Conservation (phyloP, 2,329 filamentous ascomycete species). For the Exophiala bonariae region DNA sequence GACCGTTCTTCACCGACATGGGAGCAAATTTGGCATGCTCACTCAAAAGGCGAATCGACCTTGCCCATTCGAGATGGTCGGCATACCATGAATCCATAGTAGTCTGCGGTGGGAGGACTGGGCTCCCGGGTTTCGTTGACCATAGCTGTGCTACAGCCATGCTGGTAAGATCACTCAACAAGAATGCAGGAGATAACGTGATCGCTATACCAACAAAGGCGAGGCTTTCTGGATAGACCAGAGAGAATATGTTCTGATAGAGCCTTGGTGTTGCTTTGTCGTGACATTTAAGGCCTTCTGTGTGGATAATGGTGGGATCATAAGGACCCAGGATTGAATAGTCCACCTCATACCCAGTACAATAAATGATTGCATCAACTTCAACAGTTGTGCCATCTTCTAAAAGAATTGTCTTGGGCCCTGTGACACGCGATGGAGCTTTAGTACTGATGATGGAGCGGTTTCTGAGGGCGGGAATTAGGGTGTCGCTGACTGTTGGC, state of each 20-base stretch:
- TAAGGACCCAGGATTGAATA: conserved; percentile 30
- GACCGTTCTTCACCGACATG: conserved; percentile 17
- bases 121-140: conserved; percentile 23
- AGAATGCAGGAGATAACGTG: conserved; percentile 27
- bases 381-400: conserved; percentile 33
- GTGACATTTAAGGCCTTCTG: not conserved
- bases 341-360: conserved; percentile 36
- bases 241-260: conserved; percentile 36
- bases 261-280: conserved; percentile 17
- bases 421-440: conserved; percentile 17
- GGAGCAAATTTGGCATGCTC: conserved; percentile 19
- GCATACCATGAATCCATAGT: conserved; percentile 31
- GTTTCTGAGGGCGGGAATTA: conserved; percentile 31
- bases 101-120: conserved; percentile 19
- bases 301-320: conserved; percentile 26
- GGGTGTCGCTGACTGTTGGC: conserved; percentile 33
- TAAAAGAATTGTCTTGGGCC: conserved; percentile 29
- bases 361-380: conserved; percentile 37
- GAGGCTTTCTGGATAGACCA: conserved; percentile 31
- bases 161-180: conserved; percentile 30
- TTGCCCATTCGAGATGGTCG: conserved; percentile 24
- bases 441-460: conserved; percentile 29
- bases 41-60: conserved; percentile 4
- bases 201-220: conserved; percentile 33
- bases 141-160: conserved; percentile 36